Base-by-base conservation (phyloP, 371 early-diverging fungal genomes). In the Mucor racemosus region DNA sequence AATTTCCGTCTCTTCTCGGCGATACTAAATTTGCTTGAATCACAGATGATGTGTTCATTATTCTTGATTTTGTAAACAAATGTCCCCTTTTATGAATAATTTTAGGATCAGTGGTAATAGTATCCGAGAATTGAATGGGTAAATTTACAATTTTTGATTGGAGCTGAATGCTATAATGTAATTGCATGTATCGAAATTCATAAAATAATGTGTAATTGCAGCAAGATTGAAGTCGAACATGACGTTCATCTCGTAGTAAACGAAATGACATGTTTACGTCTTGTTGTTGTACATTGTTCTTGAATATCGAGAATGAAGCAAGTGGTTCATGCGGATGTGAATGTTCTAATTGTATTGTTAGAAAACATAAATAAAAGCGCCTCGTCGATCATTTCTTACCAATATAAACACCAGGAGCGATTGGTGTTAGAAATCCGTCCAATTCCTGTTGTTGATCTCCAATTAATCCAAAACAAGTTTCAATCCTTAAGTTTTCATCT, bases 281-380 rank as follows among this genome's bases (percentile, higher is more conserved):
- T 14, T 55, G 44, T 1, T 64, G 17, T 3, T 34, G 9, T n/a
- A n/a, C n/a, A 4, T 56, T 3, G 17, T 21, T 11, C 21, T 41
- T 56, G 54, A 56, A 41, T 21, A 64, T 34, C 2, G 64, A 64
- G 35, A 64, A 64, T 13, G 56, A 57, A 13, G 57, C 57, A 33
- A 64, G 54, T n/a, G 64, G 64, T 44, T 55, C 64, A 57, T 64
- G 64, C 44, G 64, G 64, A 56, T 64, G 64, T n/a, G 64, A 54
- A 19, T 64, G 64, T 19, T 64, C 64, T 64, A 55, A 14, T 34
- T 56, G 33, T 42, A 11, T 36, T 31, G 40, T 42, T 54, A 40
- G 14, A 35, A 14, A n/a, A 44, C 3, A 1, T 15, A 57, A 50
- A 50, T 31, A 26, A 50, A 50, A 50, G 19, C 26, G 26, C 21